Evolutionary conservation across 1,139 yeast species (phyloP).

Genomic region (Wickerhamiella infanticola): DNA sequence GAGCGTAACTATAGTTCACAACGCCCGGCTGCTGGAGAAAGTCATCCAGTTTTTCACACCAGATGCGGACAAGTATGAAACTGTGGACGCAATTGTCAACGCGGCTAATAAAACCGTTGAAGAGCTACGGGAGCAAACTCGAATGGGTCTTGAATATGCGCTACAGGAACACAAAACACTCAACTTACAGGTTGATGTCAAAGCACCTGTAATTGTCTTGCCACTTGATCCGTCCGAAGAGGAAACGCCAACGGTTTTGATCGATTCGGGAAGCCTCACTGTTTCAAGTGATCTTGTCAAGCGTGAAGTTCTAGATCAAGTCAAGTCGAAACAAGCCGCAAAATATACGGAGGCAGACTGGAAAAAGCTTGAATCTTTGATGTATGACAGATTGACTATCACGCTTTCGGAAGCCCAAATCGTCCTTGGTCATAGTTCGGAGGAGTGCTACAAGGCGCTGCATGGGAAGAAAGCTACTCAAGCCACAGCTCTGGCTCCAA

Average conservation of each 20-base stretch:
- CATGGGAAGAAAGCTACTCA: conserved; percentile 50
- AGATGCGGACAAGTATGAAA: conserved; percentile 71
- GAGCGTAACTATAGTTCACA: conserved; percentile 82
- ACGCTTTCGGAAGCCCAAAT: conserved; percentile 77
- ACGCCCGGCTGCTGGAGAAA: conserved; percentile 65
- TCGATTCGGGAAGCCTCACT: conserved; percentile 94
- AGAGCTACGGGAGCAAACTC: conserved; percentile 75
- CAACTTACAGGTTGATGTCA: conserved; percentile 70
- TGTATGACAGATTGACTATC: conserved; percentile 79
- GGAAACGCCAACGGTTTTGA: conserved; percentile 76
- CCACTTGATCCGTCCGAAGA: conserved; percentile 65
- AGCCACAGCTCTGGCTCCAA: conserved; percentile 55
- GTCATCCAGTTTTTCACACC: conserved; percentile 67
- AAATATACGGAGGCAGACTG: conserved; percentile 63
- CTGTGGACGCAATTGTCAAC: conserved; percentile 79
- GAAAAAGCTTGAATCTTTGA: conserved; percentile 51
- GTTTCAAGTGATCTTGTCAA: conserved; percentile 71
- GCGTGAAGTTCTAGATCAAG: conserved; percentile 48
- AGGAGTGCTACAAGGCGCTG: conserved; percentile 21
- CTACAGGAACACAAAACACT: conserved; percentile 87
- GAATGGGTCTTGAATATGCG: conserved; percentile 86
- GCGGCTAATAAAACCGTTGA: conserved; percentile 95
- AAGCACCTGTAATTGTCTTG: conserved; percentile 82
- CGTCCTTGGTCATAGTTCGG: conserved; percentile 55
- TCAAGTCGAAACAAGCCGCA: conserved; percentile 47